Base-by-base conservation (phyloP, 2,329 filamentous ascomycete genomes). In the Trichoderma oligosporum region DNA sequence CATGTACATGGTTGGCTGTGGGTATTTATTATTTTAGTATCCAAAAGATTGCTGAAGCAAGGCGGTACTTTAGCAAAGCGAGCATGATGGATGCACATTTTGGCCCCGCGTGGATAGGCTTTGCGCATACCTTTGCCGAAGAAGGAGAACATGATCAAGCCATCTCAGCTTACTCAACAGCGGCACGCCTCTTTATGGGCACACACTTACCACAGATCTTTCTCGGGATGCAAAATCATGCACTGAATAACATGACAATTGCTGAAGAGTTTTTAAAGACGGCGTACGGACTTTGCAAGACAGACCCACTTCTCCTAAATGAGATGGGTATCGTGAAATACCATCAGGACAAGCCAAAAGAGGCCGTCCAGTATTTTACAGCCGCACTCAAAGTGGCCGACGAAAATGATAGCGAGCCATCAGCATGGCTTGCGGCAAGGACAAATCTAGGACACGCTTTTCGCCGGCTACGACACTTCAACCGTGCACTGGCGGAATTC, bases 101-200 rank as follows among this genome's bases (percentile, higher is more conserved):
- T 66, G 93, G 93, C 0, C 90, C 94, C 1, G 94, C 94, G 3
- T 99, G 94, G 94, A 97, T 99, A 62, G 94, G 95, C 1, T 99
- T 99, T 68, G 94, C 94, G 1, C 95, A 99, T 71, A 99, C 94
- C 0, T 99, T 99, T 70, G 94, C 94, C 1, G 92, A 91, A 9
- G 94, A 99, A 71, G 94, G 94, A 52, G 94, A 99, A 72, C 92
- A 97, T 71, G 94, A 99, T 70, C 94, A 99, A 74, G 94, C 94
- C 46, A 97, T 99, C 61, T 95, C 92, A 7, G 94, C 95, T 0
- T 99, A 99, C 74, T 96, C 90, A 27, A 99, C 94, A 1, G 94
- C 94, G 0, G 93, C 93, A 2, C 83, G 94, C 36, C 77, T 99
- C 0, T 99, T 99, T 73, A 96, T 97, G 78, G 94, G 94, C 36